Base-by-base conservation (phyloP, 2,329 filamentous ascomycete species). In the Colletotrichum gloeosporioides region DNA sequence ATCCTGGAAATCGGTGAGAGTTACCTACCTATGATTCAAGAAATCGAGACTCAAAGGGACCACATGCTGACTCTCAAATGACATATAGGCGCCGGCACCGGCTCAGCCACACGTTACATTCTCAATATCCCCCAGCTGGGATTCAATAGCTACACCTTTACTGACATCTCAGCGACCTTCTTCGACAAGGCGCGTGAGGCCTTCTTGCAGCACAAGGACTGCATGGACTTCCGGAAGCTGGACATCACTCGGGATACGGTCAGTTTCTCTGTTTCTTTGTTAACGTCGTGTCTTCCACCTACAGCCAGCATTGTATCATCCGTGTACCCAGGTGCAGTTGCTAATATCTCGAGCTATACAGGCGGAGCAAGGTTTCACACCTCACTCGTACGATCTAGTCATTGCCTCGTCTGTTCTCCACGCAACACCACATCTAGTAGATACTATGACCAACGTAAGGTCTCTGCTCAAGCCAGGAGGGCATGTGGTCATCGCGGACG, bases 381-480 rank as follows among this genome's bases (percentile, higher is more conserved):
- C 68, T 1, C 71, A 76, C 2, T 77, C 75, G 4, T 84, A 80
- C 66, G 82, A 84, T 63, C 67, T 84, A 4, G 67, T 85, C 36
- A 32, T 83, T 29, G 80, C 83, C 9, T 75, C 81, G 3, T 81
- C 81, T 34, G 82, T 82, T 12, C 62, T 84, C 4, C 82, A 83
- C 36, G 82, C 82, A 15, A 83, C 82, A 3, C 75, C 68, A 9
- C 66, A 70, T 6, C 76, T 83, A 3, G 59, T 79, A 15, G 49
- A 70, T 4, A 80, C 83, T 0, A 57, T 84, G 53, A 53, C 57
- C 3, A 80, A 83, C 64, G 69, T 78, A 2, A 74, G 64, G 15
- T 74, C 73, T 71, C 76, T 85, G 9, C 79, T 87, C 3, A 79
- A 80, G 18, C 83, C 83, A 0, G 79, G 80, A 8, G 85, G 85